These are phyloP conservation scores for Lyophyllum atratum DNA, from an alignment of 768 basidiomycete species.

Conservation along the genomic window DNA sequence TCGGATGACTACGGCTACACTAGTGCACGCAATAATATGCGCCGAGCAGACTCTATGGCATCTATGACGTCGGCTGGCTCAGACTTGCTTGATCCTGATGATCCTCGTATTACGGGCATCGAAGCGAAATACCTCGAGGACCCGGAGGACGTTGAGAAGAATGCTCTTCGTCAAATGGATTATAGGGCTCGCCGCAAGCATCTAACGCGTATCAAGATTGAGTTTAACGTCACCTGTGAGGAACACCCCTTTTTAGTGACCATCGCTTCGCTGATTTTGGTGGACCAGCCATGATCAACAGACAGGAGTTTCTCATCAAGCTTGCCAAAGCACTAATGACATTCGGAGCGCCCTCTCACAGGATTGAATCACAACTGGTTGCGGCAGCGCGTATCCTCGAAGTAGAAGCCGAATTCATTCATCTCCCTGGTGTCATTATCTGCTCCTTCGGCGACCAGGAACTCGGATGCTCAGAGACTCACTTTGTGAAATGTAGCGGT, in stretches of 20 bases:
- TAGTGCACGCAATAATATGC: slow-evolving; percentile 28
- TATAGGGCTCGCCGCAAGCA: slow-evolving; percentile 70
- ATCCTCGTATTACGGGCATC: slow-evolving; percentile 67
- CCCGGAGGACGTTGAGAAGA: slow-evolving; percentile 61
- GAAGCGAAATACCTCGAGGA: slow-evolving; percentile 53
- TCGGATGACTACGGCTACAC: slow-evolving; percentile 23
- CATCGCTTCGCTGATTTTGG: slow-evolving; percentile 10
- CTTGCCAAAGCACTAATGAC: slow-evolving; percentile 88
- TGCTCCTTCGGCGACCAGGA: slow-evolving; percentile 89
- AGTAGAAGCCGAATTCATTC: slow-evolving; percentile 89
- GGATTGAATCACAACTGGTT: slow-evolving; percentile 89
- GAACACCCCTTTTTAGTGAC: slow-evolving; percentile 1
- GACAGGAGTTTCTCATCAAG: slow-evolving; percentile 86
- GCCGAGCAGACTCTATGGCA: slow-evolving; percentile 44
- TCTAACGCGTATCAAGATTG: slow-evolving; percentile 63
- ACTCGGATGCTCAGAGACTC: slow-evolving; percentile 86
- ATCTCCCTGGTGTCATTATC: slow-evolving; percentile 79
- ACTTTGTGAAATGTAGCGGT: slow-evolving; percentile 82
- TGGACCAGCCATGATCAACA: slow-evolving; percentile 65
- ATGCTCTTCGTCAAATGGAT: slow-evolving; percentile 62
- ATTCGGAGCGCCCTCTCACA: slow-evolving; percentile 91
- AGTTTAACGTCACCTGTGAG: slow-evolving; percentile 75
- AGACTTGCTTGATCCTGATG: slow-evolving; percentile 68
- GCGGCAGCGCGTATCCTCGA: slow-evolving; percentile 89
- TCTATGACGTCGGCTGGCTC: slow-evolving; percentile 45